Base-by-base conservation (phyloP, 2,329 filamentous ascomycete genomes). In the Canariomyces notabilis region DNA sequence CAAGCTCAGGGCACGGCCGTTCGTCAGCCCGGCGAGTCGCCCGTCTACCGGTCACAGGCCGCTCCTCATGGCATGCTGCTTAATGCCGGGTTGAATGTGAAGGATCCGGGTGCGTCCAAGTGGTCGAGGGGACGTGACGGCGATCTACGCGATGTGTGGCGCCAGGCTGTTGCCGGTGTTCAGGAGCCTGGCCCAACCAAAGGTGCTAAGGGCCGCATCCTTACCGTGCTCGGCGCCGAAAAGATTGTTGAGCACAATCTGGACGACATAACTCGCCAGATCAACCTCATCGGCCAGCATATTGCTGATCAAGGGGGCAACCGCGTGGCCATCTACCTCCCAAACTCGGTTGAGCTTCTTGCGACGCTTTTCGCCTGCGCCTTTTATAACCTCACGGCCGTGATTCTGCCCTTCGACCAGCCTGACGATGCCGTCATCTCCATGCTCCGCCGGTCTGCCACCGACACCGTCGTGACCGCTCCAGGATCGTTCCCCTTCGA, bases 131-230 rank as follows among this genome's bases (percentile, higher is more conserved):
- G 91, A 39, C 82, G 86, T 46, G 83, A 95, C 64, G 93, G 93
- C 36, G 91, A 98, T 59, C 71, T 98, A 54, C 79, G 91, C 44
- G 91, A 98, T 66, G 75, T 98, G 46, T 98, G 93, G 93, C 80
- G 83, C 53, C 78, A 79, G 60, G 85, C 82, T 34, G 74, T 83
- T 8, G 74, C 73, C 45, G 88, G 87, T 40, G 71, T 77, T 7
- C 67, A 82, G 46, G 79, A 82, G 29, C 78, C 83, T 37, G 83
- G 82, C 23, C 75, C 77, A 32, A 62, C 70, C 21, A 71, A 76
- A 33, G 72, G 75, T 1, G 77, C 77, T 33, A 82, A 80, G 53
- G 87, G 86, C 49, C 82, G 81, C 58, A 76, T 96, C 50, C 71
- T 88, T 64, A 95, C 88, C 1, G 83, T 95, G 20, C 72, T 88